phyloP scores from a whole-genome alignment of 805 yeast genomes.

The Komagataella ulmi region DNA sequence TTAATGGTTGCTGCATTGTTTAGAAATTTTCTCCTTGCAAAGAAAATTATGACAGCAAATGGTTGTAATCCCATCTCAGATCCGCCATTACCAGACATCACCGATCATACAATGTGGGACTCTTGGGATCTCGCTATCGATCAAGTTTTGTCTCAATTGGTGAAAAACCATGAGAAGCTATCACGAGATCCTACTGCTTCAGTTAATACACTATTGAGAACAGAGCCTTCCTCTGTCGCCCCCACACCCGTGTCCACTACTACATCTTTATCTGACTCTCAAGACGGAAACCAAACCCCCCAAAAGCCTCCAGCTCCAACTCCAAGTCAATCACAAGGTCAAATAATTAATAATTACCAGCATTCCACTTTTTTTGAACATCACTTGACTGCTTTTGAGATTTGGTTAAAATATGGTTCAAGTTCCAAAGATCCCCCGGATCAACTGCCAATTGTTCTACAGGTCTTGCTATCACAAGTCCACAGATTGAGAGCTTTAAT shows the following conservation, averaged over 20 bases:
- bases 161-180: slow-evolving; percentile 22
- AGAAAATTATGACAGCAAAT: slow-evolving; percentile 83
- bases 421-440: slow-evolving; percentile 82
- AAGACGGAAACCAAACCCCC: background rate
- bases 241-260: background rate
- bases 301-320: background rate
- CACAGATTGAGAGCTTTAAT: slow-evolving; percentile 86
- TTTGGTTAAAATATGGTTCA: slow-evolving; percentile 88
- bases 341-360: slow-evolving; percentile 40
- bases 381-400: slow-evolving; percentile 89
- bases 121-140: slow-evolving; percentile 97
- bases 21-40: slow-evolving; percentile 84
- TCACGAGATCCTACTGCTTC: slow-evolving; percentile 7
- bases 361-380: slow-evolving; percentile 94
- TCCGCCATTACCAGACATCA: slow-evolving; percentile 81
- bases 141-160: slow-evolving; percentile 69
- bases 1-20: slow-evolving; percentile 93
- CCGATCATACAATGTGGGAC: slow-evolving; percentile 90
- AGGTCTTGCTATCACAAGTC: slow-evolving; percentile 85
- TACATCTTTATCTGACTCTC: background rate
- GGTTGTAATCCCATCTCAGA: slow-evolving; percentile 92
- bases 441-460: slow-evolving; percentile 87
- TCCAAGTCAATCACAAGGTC: slow-evolving; percentile 4
- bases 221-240: slow-evolving; percentile 4
- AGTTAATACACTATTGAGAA: background rate